Conservation (phyloP, 2,329 filamentous ascomycete species). For the Cordyceps cateniannulata region DNA sequence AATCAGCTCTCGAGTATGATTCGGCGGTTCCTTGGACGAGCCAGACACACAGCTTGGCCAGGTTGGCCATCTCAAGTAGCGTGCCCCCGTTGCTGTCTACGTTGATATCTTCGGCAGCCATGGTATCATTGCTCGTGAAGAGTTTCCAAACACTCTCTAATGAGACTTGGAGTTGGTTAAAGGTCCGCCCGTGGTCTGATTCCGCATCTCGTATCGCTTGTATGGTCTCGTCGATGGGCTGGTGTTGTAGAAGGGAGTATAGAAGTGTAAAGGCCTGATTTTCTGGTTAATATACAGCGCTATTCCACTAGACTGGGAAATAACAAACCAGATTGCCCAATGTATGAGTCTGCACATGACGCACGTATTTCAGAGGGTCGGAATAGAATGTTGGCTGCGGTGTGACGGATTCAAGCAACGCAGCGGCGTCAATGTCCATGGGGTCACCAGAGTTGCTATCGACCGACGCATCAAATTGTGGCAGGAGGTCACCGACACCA, state of each 20-base stretch:
- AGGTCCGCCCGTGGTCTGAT: slow-evolving; percentile 28
- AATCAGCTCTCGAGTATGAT: slow-evolving; percentile 35
- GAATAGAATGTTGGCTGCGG: slow-evolving; percentile 26
- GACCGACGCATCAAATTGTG: slow-evolving; percentile 23
- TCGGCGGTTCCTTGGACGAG: slow-evolving; percentile 31
- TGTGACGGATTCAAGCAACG: slow-evolving; percentile 23
- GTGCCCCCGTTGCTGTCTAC: slow-evolving; percentile 27
- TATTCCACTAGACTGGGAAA: neutral
- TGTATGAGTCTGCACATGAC: slow-evolving; percentile 31
- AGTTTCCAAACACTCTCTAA: slow-evolving; percentile 29
- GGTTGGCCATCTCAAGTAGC: slow-evolving; percentile 40
- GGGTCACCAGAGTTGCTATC: slow-evolving; percentile 21
- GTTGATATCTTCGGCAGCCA: slow-evolving; percentile 30
- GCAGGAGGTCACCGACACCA: slow-evolving; percentile 32
- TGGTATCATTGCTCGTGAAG: slow-evolving; percentile 26
- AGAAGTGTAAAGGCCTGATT: slow-evolving; percentile 8
- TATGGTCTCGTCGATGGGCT: slow-evolving; percentile 30
- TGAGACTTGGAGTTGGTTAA: slow-evolving; percentile 24
- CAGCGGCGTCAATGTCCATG: slow-evolving; percentile 28
- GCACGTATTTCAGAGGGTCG: slow-evolving; percentile 32
- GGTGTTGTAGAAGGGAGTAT: slow-evolving; percentile 27
- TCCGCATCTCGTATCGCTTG: slow-evolving; percentile 26
- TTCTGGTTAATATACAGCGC: neutral
- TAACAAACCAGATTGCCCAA: slow-evolving; percentile 35
- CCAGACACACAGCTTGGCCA: slow-evolving; percentile 40